Evolutionary conservation across 306 rosid genomes (phyloP).

Genomic region (Quercus wislizeni): DNA sequence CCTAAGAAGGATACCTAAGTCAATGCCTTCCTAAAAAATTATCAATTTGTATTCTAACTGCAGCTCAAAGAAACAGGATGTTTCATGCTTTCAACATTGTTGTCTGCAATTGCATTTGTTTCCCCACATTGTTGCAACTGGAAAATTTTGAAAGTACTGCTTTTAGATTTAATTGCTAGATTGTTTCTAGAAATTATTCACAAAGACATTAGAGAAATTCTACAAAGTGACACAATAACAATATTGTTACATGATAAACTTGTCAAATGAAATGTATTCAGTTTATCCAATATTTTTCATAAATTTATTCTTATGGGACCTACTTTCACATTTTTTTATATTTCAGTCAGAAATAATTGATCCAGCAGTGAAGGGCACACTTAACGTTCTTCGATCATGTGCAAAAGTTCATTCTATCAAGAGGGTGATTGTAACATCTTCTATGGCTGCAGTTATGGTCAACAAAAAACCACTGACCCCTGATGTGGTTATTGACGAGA

Average conservation of each 20-base stretch:
- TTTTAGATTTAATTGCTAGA: not conserved
- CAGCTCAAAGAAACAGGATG: not conserved
- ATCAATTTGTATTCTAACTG: not conserved
- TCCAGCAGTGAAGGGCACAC: slow-evolving; percentile 36
- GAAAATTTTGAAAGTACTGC: not conserved
- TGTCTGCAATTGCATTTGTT: not conserved
- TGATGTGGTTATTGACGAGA: slow-evolving; percentile 26
- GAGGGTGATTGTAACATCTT: slow-evolving; percentile 30
- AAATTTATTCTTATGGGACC: not conserved
- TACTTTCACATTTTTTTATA: not conserved
- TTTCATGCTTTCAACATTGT: not conserved
- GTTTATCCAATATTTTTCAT: not conserved
- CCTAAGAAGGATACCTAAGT: not conserved
- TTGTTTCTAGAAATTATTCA: not conserved
- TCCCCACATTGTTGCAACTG: not conserved
- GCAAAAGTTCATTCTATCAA: not conserved
- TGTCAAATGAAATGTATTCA: not conserved
- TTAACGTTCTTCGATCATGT: slow-evolving; percentile 27
- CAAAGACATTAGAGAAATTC: too few relatives aligned
- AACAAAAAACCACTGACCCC: slow-evolving; percentile 12
- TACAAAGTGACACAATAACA: too few relatives aligned
- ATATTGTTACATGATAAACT: not conserved
- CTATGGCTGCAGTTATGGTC: slow-evolving; percentile 1
- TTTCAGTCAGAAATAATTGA: slow-evolving; percentile 23
- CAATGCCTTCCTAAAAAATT: not conserved